phyloP scores from a whole-genome alignment of 2,329 filamentous ascomycete species.

The Hymenoscyphus linearis region DNA sequence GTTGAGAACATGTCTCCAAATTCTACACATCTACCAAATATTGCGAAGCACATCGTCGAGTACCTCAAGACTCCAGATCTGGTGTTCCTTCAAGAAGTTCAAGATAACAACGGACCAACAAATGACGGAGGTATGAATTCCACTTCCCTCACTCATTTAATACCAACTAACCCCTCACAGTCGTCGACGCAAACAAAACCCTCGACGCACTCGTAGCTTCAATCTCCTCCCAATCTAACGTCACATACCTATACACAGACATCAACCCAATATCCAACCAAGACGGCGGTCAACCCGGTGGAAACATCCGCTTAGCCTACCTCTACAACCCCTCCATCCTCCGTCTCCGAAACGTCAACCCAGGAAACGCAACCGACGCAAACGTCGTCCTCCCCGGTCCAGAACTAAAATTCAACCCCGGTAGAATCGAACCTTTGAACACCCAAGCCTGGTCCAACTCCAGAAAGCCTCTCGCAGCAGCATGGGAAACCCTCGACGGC shows the following conservation, averaged over 20 bases:
- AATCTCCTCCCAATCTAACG: slow-evolving; percentile 45
- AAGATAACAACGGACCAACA: slow-evolving; percentile 58
- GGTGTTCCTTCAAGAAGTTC: slow-evolving; percentile 65
- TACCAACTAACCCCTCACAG: slow-evolving; percentile 7
- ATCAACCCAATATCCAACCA: slow-evolving; percentile 53
- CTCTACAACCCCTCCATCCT: slow-evolving; percentile 59
- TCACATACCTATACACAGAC: slow-evolving; percentile 53
- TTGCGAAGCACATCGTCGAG: slow-evolving; percentile 61
- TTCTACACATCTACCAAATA: slow-evolving; percentile 47
- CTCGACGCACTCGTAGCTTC: slow-evolving; percentile 49
- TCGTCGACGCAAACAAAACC: slow-evolving; percentile 52
- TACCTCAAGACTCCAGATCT: slow-evolving; percentile 60
- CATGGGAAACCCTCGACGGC: slow-evolving; percentile 55
- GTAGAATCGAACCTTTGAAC: slow-evolving; percentile 59
- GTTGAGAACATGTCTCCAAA: slow-evolving; percentile 60
- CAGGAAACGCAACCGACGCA: slow-evolving; percentile 47
- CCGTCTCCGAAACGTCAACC: slow-evolving; percentile 53
- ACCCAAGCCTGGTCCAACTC: slow-evolving; percentile 50
- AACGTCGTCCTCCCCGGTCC: slow-evolving; percentile 54
- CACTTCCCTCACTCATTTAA: neutral
- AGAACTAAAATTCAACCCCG: slow-evolving; percentile 62
- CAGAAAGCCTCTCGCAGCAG: slow-evolving; percentile 63
- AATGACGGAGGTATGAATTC: slow-evolving; percentile 47
- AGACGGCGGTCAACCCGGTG: slow-evolving; percentile 63
- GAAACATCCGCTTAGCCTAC: slow-evolving; percentile 68